Conservation (phyloP, 768 basidiomycete species). For the Psilocybe cyanescens region DNA sequence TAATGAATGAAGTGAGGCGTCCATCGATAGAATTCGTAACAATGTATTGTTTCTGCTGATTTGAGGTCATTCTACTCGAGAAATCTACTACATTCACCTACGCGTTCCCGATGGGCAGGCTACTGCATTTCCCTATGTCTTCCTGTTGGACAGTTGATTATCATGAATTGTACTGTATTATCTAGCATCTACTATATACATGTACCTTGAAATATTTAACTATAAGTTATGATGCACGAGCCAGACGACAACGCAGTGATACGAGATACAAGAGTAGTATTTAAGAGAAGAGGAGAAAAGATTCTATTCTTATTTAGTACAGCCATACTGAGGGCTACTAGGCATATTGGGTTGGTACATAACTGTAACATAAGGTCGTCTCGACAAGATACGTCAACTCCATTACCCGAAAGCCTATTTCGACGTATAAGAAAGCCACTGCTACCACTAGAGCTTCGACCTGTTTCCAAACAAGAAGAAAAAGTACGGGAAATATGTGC, state of each 20-base stretch:
- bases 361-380: background rate
- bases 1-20: conserved; percentile 53
- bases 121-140: background rate
- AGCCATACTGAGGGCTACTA: background rate
- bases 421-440: too few relatives aligned
- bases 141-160: background rate
- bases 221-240: background rate
- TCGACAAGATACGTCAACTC: background rate
- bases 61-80: background rate
- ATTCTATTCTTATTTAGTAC: conserved; percentile 15
- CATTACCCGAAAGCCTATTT: too few relatives aligned
- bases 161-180: background rate
- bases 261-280: conserved; percentile 6
- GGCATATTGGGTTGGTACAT: background rate
- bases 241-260: background rate
- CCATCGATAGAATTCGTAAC: background rate
- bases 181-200: background rate
- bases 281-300: conserved; percentile 13
- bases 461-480: conserved; percentile 2
- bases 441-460: background rate
- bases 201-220: background rate
- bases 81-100: background rate
- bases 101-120: background rate
- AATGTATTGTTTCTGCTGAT: background rate
- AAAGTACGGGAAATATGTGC: conserved; percentile 2